These are phyloP conservation scores for Neofusicoccum cordaticola DNA, from an alignment of 2,329 filamentous ascomycete genomes.

Conservation along the genomic window DNA sequence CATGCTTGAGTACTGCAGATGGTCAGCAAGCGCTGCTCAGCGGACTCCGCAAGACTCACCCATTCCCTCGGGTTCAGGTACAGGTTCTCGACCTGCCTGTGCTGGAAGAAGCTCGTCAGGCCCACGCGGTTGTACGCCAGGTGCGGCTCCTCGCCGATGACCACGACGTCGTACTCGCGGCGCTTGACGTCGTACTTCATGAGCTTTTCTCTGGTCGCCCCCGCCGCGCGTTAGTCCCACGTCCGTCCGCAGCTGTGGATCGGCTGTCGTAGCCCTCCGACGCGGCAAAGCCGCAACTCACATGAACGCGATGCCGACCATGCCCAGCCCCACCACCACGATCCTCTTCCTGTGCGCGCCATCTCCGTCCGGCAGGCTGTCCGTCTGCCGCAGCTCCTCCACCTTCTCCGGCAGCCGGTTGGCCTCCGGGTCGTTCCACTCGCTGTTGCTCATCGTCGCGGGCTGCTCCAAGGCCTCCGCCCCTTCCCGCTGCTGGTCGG, in stretches of 20 bases:
- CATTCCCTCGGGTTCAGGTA: conserved; percentile 83
- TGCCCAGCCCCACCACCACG: conserved; percentile 83
- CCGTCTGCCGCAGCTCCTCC: conserved; percentile 29
- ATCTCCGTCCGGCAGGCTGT: conserved; percentile 27
- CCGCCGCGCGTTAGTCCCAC: neutral
- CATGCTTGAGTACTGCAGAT: conserved; percentile 62
- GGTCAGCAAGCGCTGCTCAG: neutral
- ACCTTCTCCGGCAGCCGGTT: conserved; percentile 46
- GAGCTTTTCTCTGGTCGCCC: conserved; percentile 69
- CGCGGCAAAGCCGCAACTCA: conserved; percentile 45
- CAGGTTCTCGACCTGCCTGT: conserved; percentile 79
- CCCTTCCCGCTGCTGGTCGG: too few species aligned
- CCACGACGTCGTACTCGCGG: conserved; percentile 74
- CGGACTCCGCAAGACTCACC: conserved; percentile 48
- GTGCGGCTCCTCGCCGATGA: conserved; percentile 85
- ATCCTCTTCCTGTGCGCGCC: conserved; percentile 56
- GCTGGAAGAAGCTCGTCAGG: conserved; percentile 83
- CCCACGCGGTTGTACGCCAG: conserved; percentile 90
- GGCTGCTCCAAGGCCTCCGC: too few species aligned
- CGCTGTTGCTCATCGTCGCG: conserved; percentile 39
- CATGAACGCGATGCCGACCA: conserved; percentile 90
- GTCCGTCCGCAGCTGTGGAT: neutral
- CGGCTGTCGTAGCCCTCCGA: too few species aligned
- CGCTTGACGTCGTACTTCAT: conserved; percentile 76
- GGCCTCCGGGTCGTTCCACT: conserved; percentile 47